These are phyloP conservation scores for Hymenoscyphus salicellus DNA, from an alignment of 2,329 filamentous ascomycete genomes.

Conservation along the genomic window DNA sequence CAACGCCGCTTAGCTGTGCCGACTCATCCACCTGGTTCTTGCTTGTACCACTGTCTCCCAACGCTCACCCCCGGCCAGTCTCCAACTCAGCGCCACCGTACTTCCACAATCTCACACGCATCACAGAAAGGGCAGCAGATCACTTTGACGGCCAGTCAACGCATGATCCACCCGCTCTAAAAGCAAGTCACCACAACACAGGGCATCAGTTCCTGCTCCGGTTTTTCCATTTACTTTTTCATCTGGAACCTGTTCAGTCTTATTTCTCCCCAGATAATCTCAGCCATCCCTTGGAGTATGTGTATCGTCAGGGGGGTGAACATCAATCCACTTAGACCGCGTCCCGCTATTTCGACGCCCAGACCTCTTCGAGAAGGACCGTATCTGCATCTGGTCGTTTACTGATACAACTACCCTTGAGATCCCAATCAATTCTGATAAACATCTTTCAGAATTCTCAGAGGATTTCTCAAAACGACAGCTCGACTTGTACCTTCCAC, in stretches of 20 bases:
- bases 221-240: slow-evolving; percentile 19
- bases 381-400: slow-evolving; percentile 17
- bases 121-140: slow-evolving; percentile 25
- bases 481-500: slow-evolving; percentile 34
- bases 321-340: slow-evolving; percentile 20
- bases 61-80: slow-evolving; percentile 4
- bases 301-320: slow-evolving; percentile 18
- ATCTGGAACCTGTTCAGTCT: slow-evolving; percentile 6
- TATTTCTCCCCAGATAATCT: slow-evolving; percentile 10
- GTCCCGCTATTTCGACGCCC: slow-evolving; percentile 18
- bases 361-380: slow-evolving; percentile 12
- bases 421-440: slow-evolving; percentile 22
- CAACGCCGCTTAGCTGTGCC: slow-evolving; percentile 12
- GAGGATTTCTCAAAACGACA: slow-evolving; percentile 34
- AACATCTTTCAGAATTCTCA: slow-evolving; percentile 18
- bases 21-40: slow-evolving; percentile 10
- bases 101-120: slow-evolving; percentile 18
- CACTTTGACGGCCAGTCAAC: slow-evolving; percentile 20
- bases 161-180: slow-evolving; percentile 14
- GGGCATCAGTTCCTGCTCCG: slow-evolving; percentile 19
- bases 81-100: slow-evolving; percentile 11
- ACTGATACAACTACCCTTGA: slow-evolving; percentile 29
- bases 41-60: slow-evolving; percentile 13
- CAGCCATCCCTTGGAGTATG: slow-evolving; percentile 15
- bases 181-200: slow-evolving; percentile 13